Base-by-base conservation (phyloP, 1,284 basidiomycete species). In the Naganishia liquefaciens region DNA sequence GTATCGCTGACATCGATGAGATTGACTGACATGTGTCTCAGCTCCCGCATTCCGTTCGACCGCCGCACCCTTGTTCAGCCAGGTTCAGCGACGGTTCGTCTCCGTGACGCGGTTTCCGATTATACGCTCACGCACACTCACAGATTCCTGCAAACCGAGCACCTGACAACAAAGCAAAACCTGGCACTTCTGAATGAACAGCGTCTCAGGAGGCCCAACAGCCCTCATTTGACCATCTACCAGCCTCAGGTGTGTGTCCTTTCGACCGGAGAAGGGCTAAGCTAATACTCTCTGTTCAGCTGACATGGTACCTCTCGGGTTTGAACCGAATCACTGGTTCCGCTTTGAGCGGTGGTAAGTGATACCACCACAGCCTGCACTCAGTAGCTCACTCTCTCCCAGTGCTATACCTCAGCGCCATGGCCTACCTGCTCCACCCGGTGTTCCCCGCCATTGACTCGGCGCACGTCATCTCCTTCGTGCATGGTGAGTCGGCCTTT, bases 171-270 rank as follows among this genome's bases (percentile, higher is more conserved):
- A 39, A 46, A 67, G 30, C 73, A 78, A 54, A 71, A 73, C 66
- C 64, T 76, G 44, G 68, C 72, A 19, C 68, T 95, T 69, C 82
- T 98, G 69, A 95, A 99, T 83, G 78, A 85, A 69, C 93, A 97
- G 79, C 87, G 95, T 69, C 81, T 89, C 57, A 81, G 83, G 55
- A 88, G 95, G 33, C 95, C 96, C 21, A 88, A 84, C 65, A 90
- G 88, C 73, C 95, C 96, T 25, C 93, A 97, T 79, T 89, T 94
- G 73, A 91, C 91, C 54, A 97, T 98, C 80, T 99, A 98, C 82
- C 90, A 96, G 78, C 93, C 92, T 23, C 94, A 97, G 78, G 79
- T 93, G 46, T 43, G 72, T 69, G 6, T 3, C 19, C n/a, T 25
- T n/a, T 2, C 33, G 6, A 25, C 5, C 40, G 23, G 17, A 43